These are phyloP conservation scores for Wickerhamomyces canadensis DNA, from an alignment of 805 yeast species.

Conservation along the genomic window DNA sequence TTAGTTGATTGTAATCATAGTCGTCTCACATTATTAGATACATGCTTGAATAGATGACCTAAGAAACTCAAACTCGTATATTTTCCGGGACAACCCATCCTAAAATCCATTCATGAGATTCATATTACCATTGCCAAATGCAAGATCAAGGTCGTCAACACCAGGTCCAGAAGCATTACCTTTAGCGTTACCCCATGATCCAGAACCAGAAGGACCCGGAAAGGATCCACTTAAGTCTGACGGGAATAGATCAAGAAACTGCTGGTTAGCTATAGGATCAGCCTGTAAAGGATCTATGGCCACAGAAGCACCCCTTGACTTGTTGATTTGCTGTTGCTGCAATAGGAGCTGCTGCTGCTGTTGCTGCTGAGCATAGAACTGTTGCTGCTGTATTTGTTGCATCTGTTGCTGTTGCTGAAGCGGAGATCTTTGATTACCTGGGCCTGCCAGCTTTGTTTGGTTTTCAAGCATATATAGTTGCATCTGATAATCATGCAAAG, in stretches of 20 bases:
- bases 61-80: no score
- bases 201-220: neutral
- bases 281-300: slow-evolving; percentile 24
- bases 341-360: neutral
- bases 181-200: neutral
- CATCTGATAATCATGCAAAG: slow-evolving; percentile 76
- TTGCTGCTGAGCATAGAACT: slow-evolving; percentile 1
- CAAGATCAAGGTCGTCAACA: slow-evolving; percentile 8
- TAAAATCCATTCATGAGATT: slow-evolving; percentile 14
- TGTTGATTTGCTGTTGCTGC: slow-evolving; percentile 1
- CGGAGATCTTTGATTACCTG: slow-evolving; percentile 5
- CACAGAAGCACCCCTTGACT: slow-evolving; percentile 11
- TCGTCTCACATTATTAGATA: no score
- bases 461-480: slow-evolving; percentile 71
- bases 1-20: no score
- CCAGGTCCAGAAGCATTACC: neutral
- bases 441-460: slow-evolving; percentile 45
- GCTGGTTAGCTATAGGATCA: slow-evolving; percentile 16
- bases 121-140: slow-evolving; percentile 4
- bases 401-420: neutral
- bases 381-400: slow-evolving; percentile 1
- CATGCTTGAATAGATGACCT: no score
- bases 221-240: slow-evolving; percentile 6
- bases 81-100: no score
- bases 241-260: slow-evolving; percentile 21